A percentile compares a stretch with the other conserved stretches of the same genome.
Evolutionary conservation across 2,329 filamentous ascomycete species (phyloP).

Genomic region (Hymenoscyphus linearis): DNA sequence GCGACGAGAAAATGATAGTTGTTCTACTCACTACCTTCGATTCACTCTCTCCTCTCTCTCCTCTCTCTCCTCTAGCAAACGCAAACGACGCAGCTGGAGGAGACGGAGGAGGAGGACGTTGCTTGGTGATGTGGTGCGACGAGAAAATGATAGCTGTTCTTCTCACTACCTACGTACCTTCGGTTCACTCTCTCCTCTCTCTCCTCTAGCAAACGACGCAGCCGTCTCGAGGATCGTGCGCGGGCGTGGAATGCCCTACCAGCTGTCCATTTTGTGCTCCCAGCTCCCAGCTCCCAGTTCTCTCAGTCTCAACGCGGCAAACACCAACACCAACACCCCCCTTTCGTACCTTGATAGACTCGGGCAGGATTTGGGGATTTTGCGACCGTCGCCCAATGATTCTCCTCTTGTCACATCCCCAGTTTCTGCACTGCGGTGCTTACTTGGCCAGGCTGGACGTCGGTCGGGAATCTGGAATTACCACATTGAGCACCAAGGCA

Average conservation of each 20-base stretch:
- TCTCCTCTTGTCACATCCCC: neutral
- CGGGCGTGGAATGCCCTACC: neutral
- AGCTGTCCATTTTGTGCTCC: neutral
- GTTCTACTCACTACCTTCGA: neutral
- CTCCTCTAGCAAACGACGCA: neutral
- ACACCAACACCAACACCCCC: neutral
- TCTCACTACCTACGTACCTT: too few species aligned
- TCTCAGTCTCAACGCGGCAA: neutral
- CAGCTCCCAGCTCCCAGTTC: too few species aligned
- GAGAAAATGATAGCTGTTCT: neutral
- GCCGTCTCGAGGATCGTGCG: neutral
- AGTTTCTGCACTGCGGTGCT: neutral
- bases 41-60: neutral
- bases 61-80: too few species aligned
- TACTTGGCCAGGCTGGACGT: neutral
- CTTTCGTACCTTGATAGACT: too few species aligned
- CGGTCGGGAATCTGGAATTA: neutral
- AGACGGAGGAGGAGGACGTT: neutral
- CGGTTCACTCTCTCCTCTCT: neutral
- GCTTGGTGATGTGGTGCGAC: neutral
- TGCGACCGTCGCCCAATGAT: neutral
- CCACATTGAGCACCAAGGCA: neutral
- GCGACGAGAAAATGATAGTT: neutral
- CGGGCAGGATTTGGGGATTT: neutral
- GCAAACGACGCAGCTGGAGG: neutral